These are phyloP conservation scores for Umbelopsis sp. DNA, from an alignment of 192 early-diverging fungal genomes.

Conservation along the genomic window DNA sequence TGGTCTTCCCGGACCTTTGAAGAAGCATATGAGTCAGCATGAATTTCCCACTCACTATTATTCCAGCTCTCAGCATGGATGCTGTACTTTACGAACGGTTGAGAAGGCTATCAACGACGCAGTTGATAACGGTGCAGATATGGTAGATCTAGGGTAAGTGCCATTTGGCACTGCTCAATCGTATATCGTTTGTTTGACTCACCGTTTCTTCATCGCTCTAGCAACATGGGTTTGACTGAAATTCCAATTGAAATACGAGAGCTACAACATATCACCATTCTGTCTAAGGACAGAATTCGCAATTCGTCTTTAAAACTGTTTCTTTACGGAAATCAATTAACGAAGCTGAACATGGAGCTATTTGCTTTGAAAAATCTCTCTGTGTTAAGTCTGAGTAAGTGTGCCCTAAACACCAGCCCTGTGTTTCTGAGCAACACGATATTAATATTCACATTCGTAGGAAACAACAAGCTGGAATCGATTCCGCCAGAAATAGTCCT, in stretches of 20 bases:
- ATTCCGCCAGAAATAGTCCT: constrained; percentile 50
- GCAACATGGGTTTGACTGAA: constrained; percentile 29
- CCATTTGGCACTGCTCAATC: background rate
- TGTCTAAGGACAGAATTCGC: constrained; percentile 30
- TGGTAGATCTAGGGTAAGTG: constrained; percentile 33
- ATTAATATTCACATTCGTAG: constrained; percentile 11
- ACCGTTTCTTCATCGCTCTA: background rate
- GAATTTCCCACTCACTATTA: background rate
- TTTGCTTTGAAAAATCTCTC: constrained; percentile 49
- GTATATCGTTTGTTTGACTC: background rate
- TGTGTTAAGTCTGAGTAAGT: constrained; percentile 52
- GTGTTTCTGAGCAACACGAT: background rate
- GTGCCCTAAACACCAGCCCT: constrained; percentile 17
- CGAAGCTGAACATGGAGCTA: constrained; percentile 37
- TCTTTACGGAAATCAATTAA: constrained; percentile 45
- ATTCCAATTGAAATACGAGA: constrained; percentile 36
- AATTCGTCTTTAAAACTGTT: constrained; percentile 44
- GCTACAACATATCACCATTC: constrained; percentile 30
- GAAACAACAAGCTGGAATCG: constrained; percentile 43
- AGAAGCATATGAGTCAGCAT: constrained; percentile 10
- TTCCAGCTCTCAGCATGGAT: background rate
- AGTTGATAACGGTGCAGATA: constrained; percentile 32
- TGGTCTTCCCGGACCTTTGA: background rate
- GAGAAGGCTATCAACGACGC: constrained; percentile 28
- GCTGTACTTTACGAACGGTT: constrained; percentile 15